Evolutionary conservation across 2,329 filamentous ascomycete genomes (phyloP).

Genomic region (Phoma sp.): DNA sequence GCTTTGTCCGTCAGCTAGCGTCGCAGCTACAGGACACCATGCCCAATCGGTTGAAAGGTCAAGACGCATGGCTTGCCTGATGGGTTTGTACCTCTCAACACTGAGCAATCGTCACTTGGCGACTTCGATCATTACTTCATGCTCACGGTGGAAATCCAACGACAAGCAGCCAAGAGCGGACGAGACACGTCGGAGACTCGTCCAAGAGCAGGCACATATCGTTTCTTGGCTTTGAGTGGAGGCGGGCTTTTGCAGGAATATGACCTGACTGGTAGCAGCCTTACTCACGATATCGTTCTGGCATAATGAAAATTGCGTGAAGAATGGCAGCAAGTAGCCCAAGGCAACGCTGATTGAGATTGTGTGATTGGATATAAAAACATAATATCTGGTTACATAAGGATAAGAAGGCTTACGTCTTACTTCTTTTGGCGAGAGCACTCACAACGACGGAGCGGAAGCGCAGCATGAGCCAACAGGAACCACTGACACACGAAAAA

Average conservation of each 20-base stretch:
- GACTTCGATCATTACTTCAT: conserved; percentile 9
- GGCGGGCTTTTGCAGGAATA: not conserved
- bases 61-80: conserved; percentile 9
- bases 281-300: too few relatives aligned
- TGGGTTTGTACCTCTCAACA: not conserved
- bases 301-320: too few relatives aligned
- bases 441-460: too few relatives aligned
- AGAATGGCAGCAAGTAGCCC: too few relatives aligned
- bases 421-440: too few relatives aligned
- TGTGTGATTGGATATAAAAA: too few relatives aligned
- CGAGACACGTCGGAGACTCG: not conserved
- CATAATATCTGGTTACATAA: too few relatives aligned
- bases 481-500: not conserved
- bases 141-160: not conserved
- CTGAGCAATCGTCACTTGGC: conserved; percentile 12
- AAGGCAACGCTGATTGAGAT: too few relatives aligned
- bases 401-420: too few relatives aligned
- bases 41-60: not conserved
- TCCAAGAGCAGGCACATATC: not conserved
- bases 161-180: conserved; percentile 10
- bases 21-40: not conserved
- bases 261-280: too few relatives aligned
- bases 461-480: not conserved
- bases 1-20: conserved; percentile 10
- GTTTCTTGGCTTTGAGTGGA: conserved; percentile 6